phyloP scores from a whole-genome alignment of 1,284 basidiomycete genomes.

The Ustilago hordei region DNA sequence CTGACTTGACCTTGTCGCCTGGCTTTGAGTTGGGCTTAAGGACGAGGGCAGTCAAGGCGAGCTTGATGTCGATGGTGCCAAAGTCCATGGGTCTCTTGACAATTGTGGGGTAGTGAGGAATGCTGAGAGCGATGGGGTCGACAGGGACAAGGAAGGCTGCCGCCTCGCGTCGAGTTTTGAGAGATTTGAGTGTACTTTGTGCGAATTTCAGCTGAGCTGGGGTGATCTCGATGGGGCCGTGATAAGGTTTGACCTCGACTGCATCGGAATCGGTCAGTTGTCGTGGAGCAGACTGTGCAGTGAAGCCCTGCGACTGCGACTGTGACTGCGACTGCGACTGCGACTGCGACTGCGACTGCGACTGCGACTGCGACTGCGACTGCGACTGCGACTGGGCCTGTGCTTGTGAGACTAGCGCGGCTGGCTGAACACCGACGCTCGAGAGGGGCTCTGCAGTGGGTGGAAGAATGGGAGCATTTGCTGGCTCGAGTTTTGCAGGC shows the following conservation, averaged over 20 bases:
- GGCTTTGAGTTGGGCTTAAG: slow-evolving; percentile 55
- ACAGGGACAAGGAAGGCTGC: slow-evolving; percentile 87
- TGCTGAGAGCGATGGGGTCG: slow-evolving; percentile 86
- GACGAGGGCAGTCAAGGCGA: slow-evolving; percentile 61
- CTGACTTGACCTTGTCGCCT: slow-evolving; percentile 62
- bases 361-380: slow-evolving; percentile 25
- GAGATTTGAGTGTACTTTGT: slow-evolving; percentile 79
- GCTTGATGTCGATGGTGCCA: slow-evolving; percentile 89
- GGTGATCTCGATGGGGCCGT: slow-evolving; percentile 52
- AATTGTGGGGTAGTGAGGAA: slow-evolving; percentile 90
- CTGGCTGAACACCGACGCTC: slow-evolving; percentile 35
- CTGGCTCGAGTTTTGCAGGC: slow-evolving; percentile 19
- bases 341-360: slow-evolving; percentile 27
- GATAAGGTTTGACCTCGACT: slow-evolving; percentile 28
- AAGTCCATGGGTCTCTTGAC: slow-evolving; percentile 95
- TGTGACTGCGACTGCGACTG: slow-evolving; percentile 26
- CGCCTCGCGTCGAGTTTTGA: slow-evolving; percentile 90
- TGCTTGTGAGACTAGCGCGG: slow-evolving; percentile 23
- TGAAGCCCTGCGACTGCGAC: slow-evolving; percentile 16
- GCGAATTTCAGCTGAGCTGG: slow-evolving; percentile 83
- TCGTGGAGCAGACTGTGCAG: slow-evolving; percentile 16
- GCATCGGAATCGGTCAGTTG: not conserved
- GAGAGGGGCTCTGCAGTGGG: slow-evolving; percentile 44
- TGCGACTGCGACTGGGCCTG: slow-evolving; percentile 31
- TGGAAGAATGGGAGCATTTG: slow-evolving; percentile 29